Percentiles rank a stretch among this genome's conserved stretches.
phyloP scores from a whole-genome alignment of 2,329 filamentous ascomycete genomes.

The Capronia coronata region DNA sequence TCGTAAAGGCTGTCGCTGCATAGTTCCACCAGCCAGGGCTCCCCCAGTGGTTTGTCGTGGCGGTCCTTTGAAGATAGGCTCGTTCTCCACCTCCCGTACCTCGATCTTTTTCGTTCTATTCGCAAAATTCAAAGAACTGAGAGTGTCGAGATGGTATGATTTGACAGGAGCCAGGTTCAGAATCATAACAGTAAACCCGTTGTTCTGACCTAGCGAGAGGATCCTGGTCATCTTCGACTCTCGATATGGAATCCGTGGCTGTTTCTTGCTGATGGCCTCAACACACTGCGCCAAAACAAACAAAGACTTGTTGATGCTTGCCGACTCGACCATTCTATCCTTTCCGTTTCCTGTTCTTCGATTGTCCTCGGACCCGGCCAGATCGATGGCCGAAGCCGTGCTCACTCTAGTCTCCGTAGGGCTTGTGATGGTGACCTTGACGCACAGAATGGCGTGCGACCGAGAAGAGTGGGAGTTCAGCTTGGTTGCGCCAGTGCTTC shows the following conservation, averaged over 20 bases:
- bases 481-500: constrained; percentile 81
- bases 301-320: constrained; percentile 94
- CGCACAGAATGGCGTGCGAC: constrained; percentile 83
- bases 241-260: constrained; percentile 75
- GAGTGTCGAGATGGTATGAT: constrained; percentile 86
- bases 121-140: constrained; percentile 90
- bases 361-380: constrained; percentile 94
- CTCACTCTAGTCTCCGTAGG: constrained; percentile 64
- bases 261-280: constrained; percentile 77
- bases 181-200: constrained; percentile 94
- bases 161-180: constrained; percentile 86
- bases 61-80: constrained; percentile 76
- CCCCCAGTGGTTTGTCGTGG: constrained; percentile 48
- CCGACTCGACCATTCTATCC: constrained; percentile 86
- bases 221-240: constrained; percentile 98
- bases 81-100: constrained; percentile 90
- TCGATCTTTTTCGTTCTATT: constrained; percentile 95
- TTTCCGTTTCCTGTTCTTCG: constrained; percentile 88
- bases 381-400: constrained; percentile 86
- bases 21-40: constrained; percentile 37
- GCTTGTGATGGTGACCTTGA: constrained; percentile 75
- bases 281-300: constrained; percentile 94
- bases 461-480: constrained; percentile 85
- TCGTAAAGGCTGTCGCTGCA: constrained; percentile 67
- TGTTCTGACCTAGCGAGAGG: constrained; percentile 84